A percentile compares a stretch with the other conserved stretches of the same genome.
Evolutionary conservation across 2,329 filamentous ascomycete species (phyloP).

Genomic region (Aspergillus luchuensis): DNA sequence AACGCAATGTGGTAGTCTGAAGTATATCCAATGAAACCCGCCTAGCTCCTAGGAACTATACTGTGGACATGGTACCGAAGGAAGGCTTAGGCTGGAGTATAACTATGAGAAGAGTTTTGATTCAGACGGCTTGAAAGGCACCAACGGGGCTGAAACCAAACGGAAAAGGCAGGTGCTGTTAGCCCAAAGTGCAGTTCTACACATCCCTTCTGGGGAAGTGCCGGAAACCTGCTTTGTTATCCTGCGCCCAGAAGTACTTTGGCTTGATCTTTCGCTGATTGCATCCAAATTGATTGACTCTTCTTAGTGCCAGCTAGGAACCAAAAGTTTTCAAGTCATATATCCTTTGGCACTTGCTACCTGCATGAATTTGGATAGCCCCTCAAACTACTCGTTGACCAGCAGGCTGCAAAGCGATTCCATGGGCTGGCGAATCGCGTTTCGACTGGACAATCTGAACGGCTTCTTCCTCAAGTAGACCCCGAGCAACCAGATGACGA

Average conservation of each 20-base stretch:
- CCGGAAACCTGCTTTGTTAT: no score
- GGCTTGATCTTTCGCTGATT: no score
- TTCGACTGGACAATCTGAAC: conserved; percentile 32
- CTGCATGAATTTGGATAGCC: neutral
- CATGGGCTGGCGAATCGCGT: conserved; percentile 33
- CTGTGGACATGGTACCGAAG: neutral
- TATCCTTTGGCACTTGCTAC: no score
- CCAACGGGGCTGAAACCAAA: neutral
- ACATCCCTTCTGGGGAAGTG: neutral
- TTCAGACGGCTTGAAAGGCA: neutral
- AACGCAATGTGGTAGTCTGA: neutral
- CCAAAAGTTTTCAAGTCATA: neutral
- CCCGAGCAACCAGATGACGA: conserved; percentile 26
- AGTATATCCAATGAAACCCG: neutral
- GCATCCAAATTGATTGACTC: no score
- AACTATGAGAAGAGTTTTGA: neutral
- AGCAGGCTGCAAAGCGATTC: conserved; percentile 26
- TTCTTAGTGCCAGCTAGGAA: neutral
- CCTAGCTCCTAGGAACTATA: neutral
- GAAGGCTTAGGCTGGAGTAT: neutral
- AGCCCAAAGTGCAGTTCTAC: neutral
- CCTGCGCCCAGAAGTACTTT: no score
- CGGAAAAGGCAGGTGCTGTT: conserved; percentile 8
- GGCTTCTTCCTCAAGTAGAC: conserved; percentile 24
- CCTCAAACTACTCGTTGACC: neutral